Evolutionary conservation across 164 flowering plant genomes (phyloP).

Genomic region (Chimonanthus praecox): DNA sequence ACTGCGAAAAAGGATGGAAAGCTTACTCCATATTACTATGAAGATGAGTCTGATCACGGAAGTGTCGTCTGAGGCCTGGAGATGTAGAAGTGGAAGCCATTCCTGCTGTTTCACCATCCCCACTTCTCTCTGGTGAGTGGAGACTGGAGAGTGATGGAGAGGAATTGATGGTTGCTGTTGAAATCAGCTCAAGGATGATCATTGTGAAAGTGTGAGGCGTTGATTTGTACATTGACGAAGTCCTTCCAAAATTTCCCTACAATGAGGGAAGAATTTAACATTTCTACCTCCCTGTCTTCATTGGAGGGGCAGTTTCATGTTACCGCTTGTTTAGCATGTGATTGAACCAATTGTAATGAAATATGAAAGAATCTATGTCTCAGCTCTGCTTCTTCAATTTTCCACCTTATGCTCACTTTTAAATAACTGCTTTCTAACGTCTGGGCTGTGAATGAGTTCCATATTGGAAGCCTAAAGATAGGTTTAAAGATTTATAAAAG

Average conservation of each 20-base stretch:
- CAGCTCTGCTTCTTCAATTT: neutral
- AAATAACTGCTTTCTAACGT: too few species aligned
- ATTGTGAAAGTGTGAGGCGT: neutral
- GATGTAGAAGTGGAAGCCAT: neutral
- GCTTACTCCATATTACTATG: conserved; percentile 72
- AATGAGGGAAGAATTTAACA: neutral
- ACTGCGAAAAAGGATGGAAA: conserved; percentile 58
- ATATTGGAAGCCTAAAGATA: too few species aligned
- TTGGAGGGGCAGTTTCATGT: conserved; percentile 3
- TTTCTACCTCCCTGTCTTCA: conserved; percentile 2
- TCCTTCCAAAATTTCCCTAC: neutral
- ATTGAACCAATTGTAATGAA: neutral
- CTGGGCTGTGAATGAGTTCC: too few species aligned
- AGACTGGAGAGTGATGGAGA: neutral
- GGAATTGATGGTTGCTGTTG: neutral
- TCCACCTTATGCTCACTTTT: neutral
- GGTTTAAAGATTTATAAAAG: too few species aligned
- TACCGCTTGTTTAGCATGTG: neutral
- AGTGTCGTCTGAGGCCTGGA: conserved; percentile 46
- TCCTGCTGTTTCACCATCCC: too few species aligned
- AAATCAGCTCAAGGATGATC: neutral
- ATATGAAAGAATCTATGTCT: neutral
- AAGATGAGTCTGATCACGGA: conserved; percentile 74
- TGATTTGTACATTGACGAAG: neutral
- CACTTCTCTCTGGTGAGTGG: neutral